phyloP scores from a whole-genome alignment of 345 rosid species.

The Murraya paniculata region DNA sequence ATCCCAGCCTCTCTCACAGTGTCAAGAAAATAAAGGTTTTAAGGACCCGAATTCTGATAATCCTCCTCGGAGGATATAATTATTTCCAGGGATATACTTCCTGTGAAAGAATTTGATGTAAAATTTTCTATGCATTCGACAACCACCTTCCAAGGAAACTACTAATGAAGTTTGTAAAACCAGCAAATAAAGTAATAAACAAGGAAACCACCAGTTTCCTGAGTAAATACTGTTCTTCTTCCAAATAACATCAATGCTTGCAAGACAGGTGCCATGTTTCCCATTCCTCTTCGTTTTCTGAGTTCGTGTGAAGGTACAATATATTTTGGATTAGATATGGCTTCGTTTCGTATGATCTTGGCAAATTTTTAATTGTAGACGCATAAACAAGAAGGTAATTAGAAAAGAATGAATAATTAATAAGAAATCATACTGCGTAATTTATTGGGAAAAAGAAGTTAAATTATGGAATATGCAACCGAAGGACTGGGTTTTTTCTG shows the following conservation, averaged over 20 bases:
- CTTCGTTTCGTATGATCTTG: background rate
- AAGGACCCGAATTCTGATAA: background rate
- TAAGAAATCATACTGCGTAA: background rate
- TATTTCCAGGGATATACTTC: background rate
- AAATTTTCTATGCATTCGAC: background rate
- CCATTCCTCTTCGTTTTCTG: background rate
- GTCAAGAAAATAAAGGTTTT: background rate
- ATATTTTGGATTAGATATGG: background rate
- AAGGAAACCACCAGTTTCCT: background rate
- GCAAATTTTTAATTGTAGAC: background rate
- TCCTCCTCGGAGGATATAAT: background rate
- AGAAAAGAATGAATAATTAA: background rate
- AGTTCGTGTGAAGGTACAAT: background rate
- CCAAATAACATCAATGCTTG: background rate
- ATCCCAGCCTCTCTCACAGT: background rate
- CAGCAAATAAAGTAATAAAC: no score
- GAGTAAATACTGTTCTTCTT: background rate
- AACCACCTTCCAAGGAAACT: background rate
- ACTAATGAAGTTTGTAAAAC: background rate
- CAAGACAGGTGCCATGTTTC: background rate
- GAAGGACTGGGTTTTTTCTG: background rate
- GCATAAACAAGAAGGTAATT: background rate
- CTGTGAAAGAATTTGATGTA: background rate
- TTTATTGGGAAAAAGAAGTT: background rate
- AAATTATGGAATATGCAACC: background rate